Base-by-base conservation (phyloP, 257 asterid genomes). In the Knoxia roxburghii region DNA sequence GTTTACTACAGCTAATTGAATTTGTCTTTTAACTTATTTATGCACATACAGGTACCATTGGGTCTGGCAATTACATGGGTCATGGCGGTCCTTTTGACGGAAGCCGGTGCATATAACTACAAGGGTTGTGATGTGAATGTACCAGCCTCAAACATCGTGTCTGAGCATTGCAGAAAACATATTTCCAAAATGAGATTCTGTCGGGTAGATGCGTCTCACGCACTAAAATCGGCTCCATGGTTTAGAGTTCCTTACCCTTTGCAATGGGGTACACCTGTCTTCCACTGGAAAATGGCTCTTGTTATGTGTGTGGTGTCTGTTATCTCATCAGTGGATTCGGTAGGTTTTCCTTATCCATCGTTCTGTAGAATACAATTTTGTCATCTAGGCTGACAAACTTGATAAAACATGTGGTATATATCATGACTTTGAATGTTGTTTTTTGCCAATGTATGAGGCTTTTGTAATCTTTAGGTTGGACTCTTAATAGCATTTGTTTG, bases 201-300 rank as follows among this genome's bases (percentile, higher is more conserved):
- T 71, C 89, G 98, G 32, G 93, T 84, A 37, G 98, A 94, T 74
- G 82, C 96, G 17, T 84, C 92, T 65, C 96, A 87, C 53, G 98
- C 98, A 33, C 80, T 90, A 76, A 75, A 78, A 71, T 78, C 95
- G 62, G 75, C 99, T 13, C 96, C 96, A 6, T 94, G 96, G 98
- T 94, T 90, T 77, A 81, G 98, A 74, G 88, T 94, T 80, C 98
- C 98, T 57, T 94, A 87, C 62, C 99, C 99, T 0, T 77, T 94
- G 72, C 99, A 94, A 73, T 94, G 99, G 99, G 99, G 99, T 26
- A 84, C 78, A 15, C 99, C 99, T 4, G 89, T 84, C 73, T 87
- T 94, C 72, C 81, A 78, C 76, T 90, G 97, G 99, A 94, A 88
- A 77, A 88, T 84, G 95, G 96, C 95, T 76, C 83, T 90, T 29